Evolutionary conservation across 2,329 filamentous ascomycete species (phyloP), one percentile per base, ranked within the genome.

Genomic region (Ophiostoma ulmi): DNA sequence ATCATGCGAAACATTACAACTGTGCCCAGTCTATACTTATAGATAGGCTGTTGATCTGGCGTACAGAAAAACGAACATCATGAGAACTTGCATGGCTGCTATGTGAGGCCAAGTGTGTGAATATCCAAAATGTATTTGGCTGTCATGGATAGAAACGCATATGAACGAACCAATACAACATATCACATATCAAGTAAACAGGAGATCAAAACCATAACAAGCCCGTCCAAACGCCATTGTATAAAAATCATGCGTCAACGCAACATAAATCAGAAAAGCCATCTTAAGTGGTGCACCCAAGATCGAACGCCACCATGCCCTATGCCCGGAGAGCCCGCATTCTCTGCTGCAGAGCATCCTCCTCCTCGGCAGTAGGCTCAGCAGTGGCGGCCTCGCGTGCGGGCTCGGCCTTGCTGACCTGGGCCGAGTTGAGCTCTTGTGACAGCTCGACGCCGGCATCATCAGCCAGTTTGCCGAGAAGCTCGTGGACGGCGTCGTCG

Each of bases 1-100:
- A 99, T 99, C 79, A 96, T 97, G 85, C 84, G 95, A 77, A 95
- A 97, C 79, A 95, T 97, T 70, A 96, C 93, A 31, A 94, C 94
- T 22, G 92, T 94, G 55, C 93, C 93, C 17, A 93, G 90, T 78
- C 80, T 97, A 77, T 97, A 96, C 78, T 94, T 96, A 91, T 96
- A 48, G 6, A 22, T 48, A 20, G 17, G 5, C 17, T n/a, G n/a
- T 20, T 17, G 44, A n/a, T 48, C 44, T 48, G 1, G n/a, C n/a
- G 17, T 20, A 8, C 44, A n/a, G 22, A n/a, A n/a, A 26, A 44
- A 2, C 22, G 36, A 22, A 48, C 11, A 55, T 13, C 8, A 14
- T 31, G 44, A 48, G 38, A 39, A 39, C 38, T 39, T 5, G 1
- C 10, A 39, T 11, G 38, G 38, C 38, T 39, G n/a, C 5, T 7